phyloP scores from a whole-genome alignment of 139 green algal species.

The Raphidocelis subcapitata region DNA sequence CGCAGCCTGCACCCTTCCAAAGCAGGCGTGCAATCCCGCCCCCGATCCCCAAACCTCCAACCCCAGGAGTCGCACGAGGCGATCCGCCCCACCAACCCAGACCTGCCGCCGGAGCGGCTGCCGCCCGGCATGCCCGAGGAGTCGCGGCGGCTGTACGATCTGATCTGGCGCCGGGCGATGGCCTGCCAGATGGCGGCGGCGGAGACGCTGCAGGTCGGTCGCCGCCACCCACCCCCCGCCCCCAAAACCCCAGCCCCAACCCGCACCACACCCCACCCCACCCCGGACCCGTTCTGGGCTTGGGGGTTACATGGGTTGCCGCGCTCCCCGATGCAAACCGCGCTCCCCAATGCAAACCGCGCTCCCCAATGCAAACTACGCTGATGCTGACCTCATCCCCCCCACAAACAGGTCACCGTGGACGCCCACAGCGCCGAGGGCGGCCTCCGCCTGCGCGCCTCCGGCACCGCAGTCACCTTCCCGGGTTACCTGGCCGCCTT shows the following conservation, averaged over 20 bases:
- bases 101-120: conserved; percentile 28
- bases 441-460: conserved; percentile 45
- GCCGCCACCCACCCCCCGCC: too few species aligned
- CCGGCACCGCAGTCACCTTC: conserved; percentile 41
- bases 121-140: conserved; percentile 11
- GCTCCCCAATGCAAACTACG: not conserved
- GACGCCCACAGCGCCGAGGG: conserved; percentile 40
- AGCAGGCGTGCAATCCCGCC: not conserved
- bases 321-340: not conserved
- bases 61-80: conserved; percentile 97
- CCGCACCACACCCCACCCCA: not conserved
- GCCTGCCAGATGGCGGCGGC: conserved; percentile 79
- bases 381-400: not conserved
- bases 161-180: conserved; percentile 83
- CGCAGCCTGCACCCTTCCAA: not conserved
- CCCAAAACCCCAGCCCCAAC: not conserved
- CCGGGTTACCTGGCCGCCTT: conserved; percentile 52
- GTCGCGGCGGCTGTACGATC: conserved; percentile 69
- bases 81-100: conserved; percentile 77
- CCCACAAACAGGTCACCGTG: conserved; percentile 33
- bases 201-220: conserved; percentile 32
- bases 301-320: not conserved
- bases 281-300: not conserved
- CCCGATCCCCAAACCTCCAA: not conserved
- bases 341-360: not conserved